phyloP scores from a whole-genome alignment of 2,329 filamentous ascomycete genomes.

The Paramyrothecium roridum region DNA sequence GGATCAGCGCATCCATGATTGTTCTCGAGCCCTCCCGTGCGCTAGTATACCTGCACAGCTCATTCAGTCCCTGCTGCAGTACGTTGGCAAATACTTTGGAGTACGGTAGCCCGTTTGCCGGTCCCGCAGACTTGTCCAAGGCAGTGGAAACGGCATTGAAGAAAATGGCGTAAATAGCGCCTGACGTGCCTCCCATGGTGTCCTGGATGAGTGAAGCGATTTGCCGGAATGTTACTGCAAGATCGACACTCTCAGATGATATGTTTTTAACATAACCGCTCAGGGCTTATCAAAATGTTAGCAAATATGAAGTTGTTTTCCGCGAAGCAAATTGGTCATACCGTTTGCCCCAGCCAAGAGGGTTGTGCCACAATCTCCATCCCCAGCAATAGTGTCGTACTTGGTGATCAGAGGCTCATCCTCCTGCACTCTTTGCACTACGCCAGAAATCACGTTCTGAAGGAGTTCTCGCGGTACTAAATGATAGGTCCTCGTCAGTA shows the following conservation, averaged over 20 bases:
- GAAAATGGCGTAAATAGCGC: constrained; percentile 76
- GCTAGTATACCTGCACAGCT: constrained; percentile 56
- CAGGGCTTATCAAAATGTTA: background rate
- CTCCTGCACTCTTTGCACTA: constrained; percentile 31
- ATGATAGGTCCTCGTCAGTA: constrained; percentile 5
- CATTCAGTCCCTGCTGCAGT: constrained; percentile 13
- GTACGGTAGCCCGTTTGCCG: background rate
- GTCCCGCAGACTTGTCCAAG: background rate
- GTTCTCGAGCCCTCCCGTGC: constrained; percentile 70
- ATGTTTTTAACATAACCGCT: background rate
- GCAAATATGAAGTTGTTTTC: too few relatives aligned
- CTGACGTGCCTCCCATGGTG: constrained; percentile 72
- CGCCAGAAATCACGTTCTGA: constrained; percentile 12
- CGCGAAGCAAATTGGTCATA: too few relatives aligned
- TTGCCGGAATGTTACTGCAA: too few relatives aligned
- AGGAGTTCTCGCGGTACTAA: constrained; percentile 1
- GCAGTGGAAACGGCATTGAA: constrained; percentile 62
- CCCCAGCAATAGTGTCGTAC: constrained; percentile 27
- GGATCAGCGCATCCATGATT: constrained; percentile 67
- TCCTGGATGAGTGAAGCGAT: constrained; percentile 34
- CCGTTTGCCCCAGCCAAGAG: constrained; percentile 19
- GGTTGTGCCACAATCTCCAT: constrained; percentile 30
- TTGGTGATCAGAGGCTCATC: constrained; percentile 25
- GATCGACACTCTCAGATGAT: constrained; percentile 1
- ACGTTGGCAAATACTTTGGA: constrained; percentile 9